Base-by-base conservation (phyloP, 495 filamentous ascomycete species). In the Thozetella sp. region DNA sequence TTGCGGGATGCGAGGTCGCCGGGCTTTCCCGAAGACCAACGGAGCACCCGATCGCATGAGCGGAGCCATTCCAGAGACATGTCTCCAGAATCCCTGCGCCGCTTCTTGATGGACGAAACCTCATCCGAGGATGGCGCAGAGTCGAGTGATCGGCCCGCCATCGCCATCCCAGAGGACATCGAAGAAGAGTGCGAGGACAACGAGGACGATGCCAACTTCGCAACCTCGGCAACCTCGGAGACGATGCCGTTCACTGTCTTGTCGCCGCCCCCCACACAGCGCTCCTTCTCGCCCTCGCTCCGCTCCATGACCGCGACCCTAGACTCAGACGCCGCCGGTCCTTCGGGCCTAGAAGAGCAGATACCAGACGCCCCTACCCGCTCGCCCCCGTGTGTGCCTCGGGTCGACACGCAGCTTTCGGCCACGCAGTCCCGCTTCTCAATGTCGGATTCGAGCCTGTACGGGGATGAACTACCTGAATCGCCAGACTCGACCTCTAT, bases 181-280 rank as follows among this genome's bases (percentile, higher is more conserved):
- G 73, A 69, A 3, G 43, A 48, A 20, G 43, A 48, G 43, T 10
- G 11, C 37, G 81, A 83, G 51, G 81, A 84, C 51, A 72, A 70
- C 56, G 80, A 82, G 55, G 81, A 85, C 53, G 81, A 84, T 52
- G 80, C 82, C 56, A 82, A 83, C 66, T 83, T 84, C 54, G 82
- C 80, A 22, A 81, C 76, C 10, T 74, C 77, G 1, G 73, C 76
- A n/a, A 67, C 70, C 25, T 76, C 76, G 19, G 80, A 79, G 53
- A 70, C 56, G 27, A 63, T 76, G 25, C 63, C 68, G 4, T 76
- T 75, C 60, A 80, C 77, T 3, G 71, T 69, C 25, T 68, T 83
- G 19, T 83, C 80, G 4, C 80, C 81, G 13, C 80, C 81, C 20
- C 81, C 81, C 2, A 69, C 72, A 11, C 75, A 69, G 52, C 73